Percentiles rank a stretch among this genome's conserved stretches.
phyloP scores from a whole-genome alignment of 116 monocot genomes.

The Posidonia oceanica region DNA sequence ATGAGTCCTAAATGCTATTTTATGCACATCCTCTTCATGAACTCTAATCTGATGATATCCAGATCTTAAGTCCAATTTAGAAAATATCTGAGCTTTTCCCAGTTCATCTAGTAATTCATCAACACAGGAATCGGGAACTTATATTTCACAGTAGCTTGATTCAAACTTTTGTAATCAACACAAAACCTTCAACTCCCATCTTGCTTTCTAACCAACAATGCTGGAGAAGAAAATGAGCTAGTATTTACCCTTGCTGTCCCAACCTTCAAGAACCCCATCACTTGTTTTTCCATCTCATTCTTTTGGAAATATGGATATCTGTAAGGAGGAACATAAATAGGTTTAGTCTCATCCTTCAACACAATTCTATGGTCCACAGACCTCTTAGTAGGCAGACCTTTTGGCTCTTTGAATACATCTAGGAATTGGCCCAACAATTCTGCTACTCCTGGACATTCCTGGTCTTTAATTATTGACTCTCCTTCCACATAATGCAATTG shows the following conservation, averaged over 20 bases:
- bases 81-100: neutral
- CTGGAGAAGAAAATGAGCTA: neutral
- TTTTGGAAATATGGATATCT: neutral
- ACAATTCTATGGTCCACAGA: neutral
- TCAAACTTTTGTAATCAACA: neutral
- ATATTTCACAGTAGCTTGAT: neutral
- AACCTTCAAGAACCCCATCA: neutral
- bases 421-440: too few species aligned
- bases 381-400: too few species aligned
- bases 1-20: neutral
- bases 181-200: neutral
- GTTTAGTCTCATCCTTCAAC: neutral
- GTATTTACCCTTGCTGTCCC: neutral
- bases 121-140: neutral
- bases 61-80: neutral
- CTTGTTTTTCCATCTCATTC: neutral
- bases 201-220: neutral
- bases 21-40: neutral
- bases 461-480: too few species aligned
- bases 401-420: too few species aligned
- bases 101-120: constrained; percentile 1
- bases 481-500: too few species aligned
- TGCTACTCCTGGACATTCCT: too few species aligned
- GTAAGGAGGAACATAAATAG: neutral
- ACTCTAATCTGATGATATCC: neutral